A percentile compares a stretch with the other conserved stretches of the same genome.
Evolutionary conservation across 2,329 filamentous ascomycete species (phyloP).

Genomic region (Hypomyces perniciosus): DNA sequence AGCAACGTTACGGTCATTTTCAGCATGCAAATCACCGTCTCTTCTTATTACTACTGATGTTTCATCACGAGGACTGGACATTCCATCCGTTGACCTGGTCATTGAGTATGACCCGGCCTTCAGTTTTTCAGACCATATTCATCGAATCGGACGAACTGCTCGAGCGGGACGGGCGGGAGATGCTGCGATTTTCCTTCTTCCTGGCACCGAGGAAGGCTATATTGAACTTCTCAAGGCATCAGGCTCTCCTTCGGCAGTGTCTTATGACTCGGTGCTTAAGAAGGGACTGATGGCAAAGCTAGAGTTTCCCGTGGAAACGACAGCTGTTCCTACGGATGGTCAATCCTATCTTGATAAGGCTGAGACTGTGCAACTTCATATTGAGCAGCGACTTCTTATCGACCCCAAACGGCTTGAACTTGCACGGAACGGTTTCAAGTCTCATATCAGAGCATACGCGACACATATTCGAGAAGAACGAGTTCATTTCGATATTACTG

Average conservation of each 20-base stretch:
- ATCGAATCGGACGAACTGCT: constrained; percentile 90
- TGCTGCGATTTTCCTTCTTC: constrained; percentile 82
- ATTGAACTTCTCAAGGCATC: constrained; percentile 60
- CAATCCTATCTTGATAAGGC: constrained; percentile 45
- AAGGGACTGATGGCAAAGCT: constrained; percentile 58
- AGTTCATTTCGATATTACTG: constrained; percentile 82
- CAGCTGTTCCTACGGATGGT: constrained; percentile 38
- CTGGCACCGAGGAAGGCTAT: constrained; percentile 89
- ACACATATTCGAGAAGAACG: constrained; percentile 86
- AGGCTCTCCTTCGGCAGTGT: constrained; percentile 42
- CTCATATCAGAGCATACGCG: constrained; percentile 88
- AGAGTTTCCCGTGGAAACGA: constrained; percentile 65
- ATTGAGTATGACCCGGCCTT: constrained; percentile 96
- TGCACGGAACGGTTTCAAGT: constrained; percentile 80
- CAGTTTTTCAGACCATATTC: constrained; percentile 85
- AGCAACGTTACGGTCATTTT: constrained; percentile 75
- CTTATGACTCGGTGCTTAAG: constrained; percentile 53
- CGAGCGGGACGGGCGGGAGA: constrained; percentile 85
- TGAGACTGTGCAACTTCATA: constrained; percentile 52
- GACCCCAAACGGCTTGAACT: constrained; percentile 68
- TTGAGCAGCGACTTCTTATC: constrained; percentile 54
- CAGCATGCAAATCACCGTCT: constrained; percentile 64
- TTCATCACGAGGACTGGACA: constrained; percentile 87
- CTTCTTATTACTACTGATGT: constrained; percentile 93
- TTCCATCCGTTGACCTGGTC: constrained; percentile 90